A percentile compares a stretch with the other conserved stretches of the same genome.
phyloP scores from a whole-genome alignment of 768 basidiomycete genomes.

The Clavulina sp. region DNA sequence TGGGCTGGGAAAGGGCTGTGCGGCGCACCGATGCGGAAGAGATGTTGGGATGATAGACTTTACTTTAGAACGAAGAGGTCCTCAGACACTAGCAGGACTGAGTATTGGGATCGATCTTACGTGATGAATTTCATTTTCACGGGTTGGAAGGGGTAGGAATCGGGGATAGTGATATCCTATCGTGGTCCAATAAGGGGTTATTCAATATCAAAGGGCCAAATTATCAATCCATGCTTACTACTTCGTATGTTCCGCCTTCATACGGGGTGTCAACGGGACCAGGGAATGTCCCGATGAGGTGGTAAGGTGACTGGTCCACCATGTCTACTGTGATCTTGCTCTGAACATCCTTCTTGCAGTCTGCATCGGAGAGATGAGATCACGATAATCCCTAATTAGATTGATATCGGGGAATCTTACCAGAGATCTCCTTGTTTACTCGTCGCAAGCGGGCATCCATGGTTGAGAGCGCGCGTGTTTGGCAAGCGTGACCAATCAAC shows the following conservation, averaged over 20 bases:
- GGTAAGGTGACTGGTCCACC: conserved; percentile 78
- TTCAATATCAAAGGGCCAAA: conserved; percentile 2
- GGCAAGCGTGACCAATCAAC: too few relatives aligned
- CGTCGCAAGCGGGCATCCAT: conserved; percentile 83
- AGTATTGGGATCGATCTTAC: conserved; percentile 14
- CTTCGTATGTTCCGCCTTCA: conserved; percentile 77
- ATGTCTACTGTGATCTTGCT: conserved; percentile 76
- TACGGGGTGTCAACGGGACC: conserved; percentile 92
- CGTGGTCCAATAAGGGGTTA: background rate
- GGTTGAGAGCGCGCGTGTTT: conserved; percentile 17
- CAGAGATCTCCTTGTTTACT: conserved; percentile 88
- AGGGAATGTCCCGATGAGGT: conserved; percentile 78
- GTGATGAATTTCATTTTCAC: conserved; percentile 99
- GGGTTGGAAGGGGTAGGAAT: conserved; percentile 81
- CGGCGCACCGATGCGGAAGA: conserved; percentile 68
- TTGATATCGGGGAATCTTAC: conserved; percentile 19
- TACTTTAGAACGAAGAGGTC: conserved; percentile 18
- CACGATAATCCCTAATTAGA: background rate
- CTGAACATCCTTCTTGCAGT: conserved; percentile 89
- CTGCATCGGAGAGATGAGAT: conserved; percentile 23
- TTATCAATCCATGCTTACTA: conserved; percentile 39
- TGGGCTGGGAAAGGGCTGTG: conserved; percentile 22
- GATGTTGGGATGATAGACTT: conserved; percentile 91
- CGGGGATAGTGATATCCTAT: conserved; percentile 85
- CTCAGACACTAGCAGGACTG: background rate